Evolutionary conservation across 2,329 filamentous ascomycete genomes (phyloP), one percentile per base, ranked within the genome.

Genomic region (Colletotrichum lini): DNA sequence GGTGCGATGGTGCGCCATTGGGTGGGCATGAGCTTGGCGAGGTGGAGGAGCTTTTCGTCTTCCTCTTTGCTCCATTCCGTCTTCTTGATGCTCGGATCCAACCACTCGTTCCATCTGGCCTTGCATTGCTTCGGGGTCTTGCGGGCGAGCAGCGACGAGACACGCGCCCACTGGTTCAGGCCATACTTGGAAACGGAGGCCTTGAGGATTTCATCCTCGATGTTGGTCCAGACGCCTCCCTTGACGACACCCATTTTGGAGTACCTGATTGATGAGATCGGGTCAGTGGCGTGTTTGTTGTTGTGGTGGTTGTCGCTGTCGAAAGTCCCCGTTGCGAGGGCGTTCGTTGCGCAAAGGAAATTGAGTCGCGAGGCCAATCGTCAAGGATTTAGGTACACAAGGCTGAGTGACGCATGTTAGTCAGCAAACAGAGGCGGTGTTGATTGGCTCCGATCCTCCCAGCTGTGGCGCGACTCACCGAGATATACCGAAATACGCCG

Each of bases 41-140:
- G 88, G 79, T 98, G 96, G 77, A 99, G 84, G 72, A 99, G 88
- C 85, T 97, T 98, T 86, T 99, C 96, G 81, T 99, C 96, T 82
- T 99, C 96, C 83, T 99, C 96, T 79, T 96, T 94, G 80, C 94
- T 98, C 96, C 96, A 99, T 85, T 99, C 96, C 77, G 97, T 96
- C 87, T 99, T 99, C 79, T 96, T 94, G 85, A 99, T 98, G 80
- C 94, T 94, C 23, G 96, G 96, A 80, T 99, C 96, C 75, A 99
- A 90, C 96, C 96, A 99, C 88, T 99, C 96, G 80, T 92, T 91
- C 96, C 96, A 99, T 85, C 96, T 90, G 72, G 96, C 96, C 85
- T 99, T 99, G 90, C 96, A 99, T 85, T 99, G 96, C 85, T 99
- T 99, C 62, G 96, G 92, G 42, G 96, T 98, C 84, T 99, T 99